Evolutionary conservation across 1,139 yeast genomes (phyloP), one percentile per base, ranked within the genome.

Genomic region (Kluyveromyces marxianus): DNA sequence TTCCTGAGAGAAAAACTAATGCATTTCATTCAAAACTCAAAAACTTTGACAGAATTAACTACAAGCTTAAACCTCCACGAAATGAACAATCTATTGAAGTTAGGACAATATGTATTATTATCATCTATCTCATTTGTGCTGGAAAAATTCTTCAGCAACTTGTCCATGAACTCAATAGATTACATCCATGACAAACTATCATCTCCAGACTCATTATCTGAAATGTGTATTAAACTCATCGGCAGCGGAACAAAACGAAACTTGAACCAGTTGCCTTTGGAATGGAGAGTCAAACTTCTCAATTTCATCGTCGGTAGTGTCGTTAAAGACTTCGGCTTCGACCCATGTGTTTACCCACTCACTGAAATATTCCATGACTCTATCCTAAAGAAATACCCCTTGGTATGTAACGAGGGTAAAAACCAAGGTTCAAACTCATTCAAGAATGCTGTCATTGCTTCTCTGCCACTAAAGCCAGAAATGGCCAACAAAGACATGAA

Each of bases 271-370:
- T 35, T 59, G 42, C 54, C 59, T 4, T 42, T 42, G 8, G 50
- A 50, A 14, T 54, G 52, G 25, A 58, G 61, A 45, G 37, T 58
- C 25, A 57, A 58, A 42, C 38, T 59, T 21, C 68, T 86, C 41
- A 74, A 75, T 54, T 74, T 82, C 29, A 61, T 83, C 26, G 58
- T 86, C 28, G 95, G 95, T 2, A 79, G 82, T 14, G 76, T 89
- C 51, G 75, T 83, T 35, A 82, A 80, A 55, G 95, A 85, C 62
- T 86, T 82, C 67, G 95, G 95, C 1, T 84, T 86, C 59, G 89
- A 86, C 57, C 64, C 74, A 1, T 71, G 81, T 26, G 66, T 83
- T 53, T 71, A 72, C 48, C 82, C 84, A 2, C 60, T 86, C 34
- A 76, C 86, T 52, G 89, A 83, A 52, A 71, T 84, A 5, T 76